Evolutionary conservation across 2,329 filamentous ascomycete species (phyloP), one percentile per base, ranked within the genome.

Genomic region (Pyrenochaeta sp.): DNA sequence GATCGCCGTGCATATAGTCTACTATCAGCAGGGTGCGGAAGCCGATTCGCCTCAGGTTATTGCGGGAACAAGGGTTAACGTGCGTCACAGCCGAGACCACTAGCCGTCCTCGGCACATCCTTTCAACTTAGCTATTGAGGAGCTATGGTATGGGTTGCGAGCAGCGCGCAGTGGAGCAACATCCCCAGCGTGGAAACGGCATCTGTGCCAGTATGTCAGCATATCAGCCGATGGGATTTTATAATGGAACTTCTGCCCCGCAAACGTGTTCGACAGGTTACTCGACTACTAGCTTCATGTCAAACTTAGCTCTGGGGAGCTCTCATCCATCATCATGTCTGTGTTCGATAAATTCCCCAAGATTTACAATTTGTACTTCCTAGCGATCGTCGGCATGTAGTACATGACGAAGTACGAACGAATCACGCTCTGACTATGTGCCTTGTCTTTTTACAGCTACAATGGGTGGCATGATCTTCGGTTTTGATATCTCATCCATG

Each of bases 401-500:
- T 27, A 5, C 23, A 4, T 27, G 23, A 9, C 23, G 9, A 27
- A 9, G 4, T 4, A 27, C 23, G 23, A 4, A 5, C 9, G 23
- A 9, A 9, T 4, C 23, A 27, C 9, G 9, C 23, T 5, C 23
- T 27, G 23, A 27, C 23, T 27, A 9, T 9, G 23, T 9, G 9
- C 23, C 23, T 27, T 27, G 4, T 4, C 23, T 27, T 27, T 4
- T 27, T 27, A 27, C 23, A 27, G 78, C 82, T 50, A 85, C 82
- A 0, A 74, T 83, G 33, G 82, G 82, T 36, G 82, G 81, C 17
- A 79, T 80, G 77, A 71, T 82, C 67, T 85, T 85, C 54, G 83
- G 83, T 48, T 85, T 85, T 61, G 83, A 85, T 66, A 83, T 85
- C 53, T 81, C 78, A 6, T 83, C 81, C 4, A 83, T 85, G 79